phyloP scores from a whole-genome alignment of 2,329 filamentous ascomycete species.

The Alternaria sp. region DNA sequence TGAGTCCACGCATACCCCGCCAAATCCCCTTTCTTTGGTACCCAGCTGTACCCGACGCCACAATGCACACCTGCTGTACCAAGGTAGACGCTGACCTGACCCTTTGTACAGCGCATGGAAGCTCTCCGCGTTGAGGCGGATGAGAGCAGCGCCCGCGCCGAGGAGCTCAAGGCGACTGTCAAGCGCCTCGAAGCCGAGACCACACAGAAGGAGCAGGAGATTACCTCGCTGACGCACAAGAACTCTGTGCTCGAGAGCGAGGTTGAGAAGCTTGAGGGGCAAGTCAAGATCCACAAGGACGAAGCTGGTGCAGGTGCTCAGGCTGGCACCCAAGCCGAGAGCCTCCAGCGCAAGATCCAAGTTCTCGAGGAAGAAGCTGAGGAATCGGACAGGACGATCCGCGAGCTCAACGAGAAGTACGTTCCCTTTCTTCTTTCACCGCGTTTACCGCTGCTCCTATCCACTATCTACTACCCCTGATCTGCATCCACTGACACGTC shows the following conservation, averaged over 20 bases:
- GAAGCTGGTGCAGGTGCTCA: constrained; percentile 81
- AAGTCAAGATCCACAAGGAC: constrained; percentile 88
- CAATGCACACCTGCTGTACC: constrained; percentile 13
- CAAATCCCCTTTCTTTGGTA: constrained; percentile 35
- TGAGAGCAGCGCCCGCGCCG: constrained; percentile 79
- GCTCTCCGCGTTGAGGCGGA: constrained; percentile 94
- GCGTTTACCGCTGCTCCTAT: not conserved
- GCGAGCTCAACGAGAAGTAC: constrained; percentile 99
- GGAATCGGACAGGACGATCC: constrained; percentile 92
- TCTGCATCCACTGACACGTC: constrained; percentile 31
- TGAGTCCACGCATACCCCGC: constrained; percentile 62
- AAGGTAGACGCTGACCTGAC: constrained; percentile 31
- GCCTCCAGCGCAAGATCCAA: constrained; percentile 89
- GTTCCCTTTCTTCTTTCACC: constrained; percentile 48
- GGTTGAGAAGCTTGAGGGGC: constrained; percentile 89
- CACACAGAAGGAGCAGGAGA: constrained; percentile 96
- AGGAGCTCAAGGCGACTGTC: constrained; percentile 87
- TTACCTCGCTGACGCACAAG: constrained; percentile 95
- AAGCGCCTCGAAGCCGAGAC: constrained; percentile 95
- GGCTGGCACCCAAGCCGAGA: constrained; percentile 90
- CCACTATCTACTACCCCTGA: constrained; percentile 4
- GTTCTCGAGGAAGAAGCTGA: constrained; percentile 98
- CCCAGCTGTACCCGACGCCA: constrained; percentile 18
- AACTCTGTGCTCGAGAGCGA: constrained; percentile 89
- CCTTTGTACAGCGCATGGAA: constrained; percentile 80